These are phyloP conservation scores for Mycosphaerella arachidis DNA, from an alignment of 2,329 filamentous ascomycete genomes.

Conservation along the genomic window DNA sequence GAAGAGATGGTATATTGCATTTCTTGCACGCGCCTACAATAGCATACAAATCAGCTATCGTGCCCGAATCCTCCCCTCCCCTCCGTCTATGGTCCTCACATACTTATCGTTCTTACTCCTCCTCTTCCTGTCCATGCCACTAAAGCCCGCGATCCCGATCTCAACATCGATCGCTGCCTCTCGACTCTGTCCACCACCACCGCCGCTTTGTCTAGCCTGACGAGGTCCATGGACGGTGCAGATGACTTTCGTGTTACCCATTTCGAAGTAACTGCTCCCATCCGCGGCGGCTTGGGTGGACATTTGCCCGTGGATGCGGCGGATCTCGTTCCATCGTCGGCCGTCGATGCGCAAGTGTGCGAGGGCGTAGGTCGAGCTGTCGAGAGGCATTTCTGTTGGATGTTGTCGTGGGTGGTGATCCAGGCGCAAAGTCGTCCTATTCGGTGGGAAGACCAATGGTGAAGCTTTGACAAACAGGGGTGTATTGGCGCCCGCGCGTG, in stretches of 20 bases:
- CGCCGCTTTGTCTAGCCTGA: conserved; percentile 57
- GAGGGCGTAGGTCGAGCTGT: conserved; percentile 85
- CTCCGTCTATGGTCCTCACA: conserved; percentile 27
- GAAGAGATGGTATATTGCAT: conserved; percentile 74
- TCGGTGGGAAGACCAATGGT: background rate
- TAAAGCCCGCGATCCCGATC: conserved; percentile 82
- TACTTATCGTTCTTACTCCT: conserved; percentile 73
- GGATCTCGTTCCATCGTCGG: conserved; percentile 96
- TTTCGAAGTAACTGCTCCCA: conserved; percentile 88
- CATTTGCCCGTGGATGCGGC: conserved; percentile 81
- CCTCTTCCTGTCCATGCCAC: conserved; percentile 77
- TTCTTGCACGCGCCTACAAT: conserved; percentile 67
- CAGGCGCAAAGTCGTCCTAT: conserved; percentile 1
- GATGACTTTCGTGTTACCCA: conserved; percentile 96
- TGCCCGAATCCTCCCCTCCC: background rate
- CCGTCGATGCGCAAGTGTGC: conserved; percentile 64
- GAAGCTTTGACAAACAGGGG: background rate
- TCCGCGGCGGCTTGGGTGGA: conserved; percentile 89
- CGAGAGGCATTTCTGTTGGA: conserved; percentile 71
- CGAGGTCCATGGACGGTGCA: conserved; percentile 84
- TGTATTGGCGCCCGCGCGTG: background rate
- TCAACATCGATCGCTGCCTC: conserved; percentile 72
- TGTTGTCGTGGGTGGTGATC: background rate
- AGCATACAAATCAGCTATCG: conserved; percentile 7
- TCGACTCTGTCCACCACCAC: conserved; percentile 40